Evolutionary conservation across 306 rosid genomes (phyloP).

Genomic region (Rosa lucieae): DNA sequence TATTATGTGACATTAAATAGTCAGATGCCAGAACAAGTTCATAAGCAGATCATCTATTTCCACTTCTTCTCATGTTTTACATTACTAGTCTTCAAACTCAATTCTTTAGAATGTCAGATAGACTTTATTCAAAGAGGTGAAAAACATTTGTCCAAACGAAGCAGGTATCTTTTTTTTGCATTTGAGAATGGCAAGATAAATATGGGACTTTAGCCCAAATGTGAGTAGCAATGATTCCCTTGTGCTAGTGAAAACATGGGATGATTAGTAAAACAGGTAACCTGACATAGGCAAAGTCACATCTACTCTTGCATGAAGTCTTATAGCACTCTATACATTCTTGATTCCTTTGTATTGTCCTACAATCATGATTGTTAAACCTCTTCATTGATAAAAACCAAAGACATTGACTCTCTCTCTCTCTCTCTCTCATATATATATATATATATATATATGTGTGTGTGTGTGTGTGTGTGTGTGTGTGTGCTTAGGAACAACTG

Average conservation of each 20-base stretch:
- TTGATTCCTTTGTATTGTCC: background rate
- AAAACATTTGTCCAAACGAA: background rate
- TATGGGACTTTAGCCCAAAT: background rate
- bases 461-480: no score
- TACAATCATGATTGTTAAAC: background rate
- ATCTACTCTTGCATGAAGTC: background rate
- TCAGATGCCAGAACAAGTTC: no score
- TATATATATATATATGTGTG: background rate
- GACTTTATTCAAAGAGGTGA: background rate
- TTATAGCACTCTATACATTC: background rate
- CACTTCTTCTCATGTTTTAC: background rate
- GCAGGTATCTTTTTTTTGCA: background rate
- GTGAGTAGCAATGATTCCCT: background rate
- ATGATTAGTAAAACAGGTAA: background rate
- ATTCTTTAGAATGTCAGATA: background rate
- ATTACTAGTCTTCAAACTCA: background rate
- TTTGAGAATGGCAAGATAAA: background rate
- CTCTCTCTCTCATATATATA: no score
- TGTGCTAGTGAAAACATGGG: background rate
- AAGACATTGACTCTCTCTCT: background rate
- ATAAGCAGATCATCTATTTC: background rate
- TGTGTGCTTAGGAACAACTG: background rate
- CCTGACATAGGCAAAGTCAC: conserved; percentile 2
- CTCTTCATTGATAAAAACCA: background rate
- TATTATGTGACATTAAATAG: background rate